Percentiles rank a stretch among this genome's conserved stretches.
Conservation (phyloP, 2,329 filamentous ascomycete genomes). For the Pseudocercospora fijiensis region DNA sequence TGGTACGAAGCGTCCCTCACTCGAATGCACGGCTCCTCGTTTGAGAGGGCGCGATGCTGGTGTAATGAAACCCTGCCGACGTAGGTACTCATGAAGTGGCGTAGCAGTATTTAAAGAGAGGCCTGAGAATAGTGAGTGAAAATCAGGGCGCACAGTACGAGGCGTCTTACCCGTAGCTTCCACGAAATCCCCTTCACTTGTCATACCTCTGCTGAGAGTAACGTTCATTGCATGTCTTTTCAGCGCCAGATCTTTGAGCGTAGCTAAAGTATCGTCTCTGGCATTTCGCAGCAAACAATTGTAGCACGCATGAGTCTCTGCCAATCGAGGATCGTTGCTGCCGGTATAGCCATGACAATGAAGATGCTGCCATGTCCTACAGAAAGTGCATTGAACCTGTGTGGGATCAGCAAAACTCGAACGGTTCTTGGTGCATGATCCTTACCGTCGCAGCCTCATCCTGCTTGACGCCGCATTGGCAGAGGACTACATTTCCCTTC, state of each 20-base stretch:
- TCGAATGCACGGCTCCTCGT: conserved; percentile 19
- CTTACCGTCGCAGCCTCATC: conserved; percentile 47
- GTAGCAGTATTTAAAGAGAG: conserved; percentile 16
- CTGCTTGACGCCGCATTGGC: conserved; percentile 44
- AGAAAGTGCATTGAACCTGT: conserved; percentile 48
- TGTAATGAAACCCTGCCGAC: conserved; percentile 27
- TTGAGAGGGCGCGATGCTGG: conserved; percentile 21
- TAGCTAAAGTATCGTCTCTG: conserved; percentile 8
- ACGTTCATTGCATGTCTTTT: conserved; percentile 31
- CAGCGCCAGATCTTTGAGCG: conserved; percentile 26
- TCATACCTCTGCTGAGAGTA: conserved; percentile 27
- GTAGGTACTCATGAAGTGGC: conserved; percentile 24
- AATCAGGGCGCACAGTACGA: background rate
- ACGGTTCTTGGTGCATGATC: background rate
- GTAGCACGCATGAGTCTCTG: conserved; percentile 49
- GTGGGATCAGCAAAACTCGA: conserved; percentile 8
- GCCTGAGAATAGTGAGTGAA: conserved; percentile 21
- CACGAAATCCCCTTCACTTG: conserved; percentile 20
- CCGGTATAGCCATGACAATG: conserved; percentile 48
- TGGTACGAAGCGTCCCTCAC: conserved; percentile 28
- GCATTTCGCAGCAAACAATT: conserved; percentile 42
- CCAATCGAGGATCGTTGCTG: conserved; percentile 41
- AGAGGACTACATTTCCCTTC: conserved; percentile 35
- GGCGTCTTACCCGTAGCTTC: conserved; percentile 23
- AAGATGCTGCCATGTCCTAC: conserved; percentile 48